Base-by-base conservation (phyloP, 2,329 filamentous ascomycete species). In the Biscogniauxia sp. region DNA sequence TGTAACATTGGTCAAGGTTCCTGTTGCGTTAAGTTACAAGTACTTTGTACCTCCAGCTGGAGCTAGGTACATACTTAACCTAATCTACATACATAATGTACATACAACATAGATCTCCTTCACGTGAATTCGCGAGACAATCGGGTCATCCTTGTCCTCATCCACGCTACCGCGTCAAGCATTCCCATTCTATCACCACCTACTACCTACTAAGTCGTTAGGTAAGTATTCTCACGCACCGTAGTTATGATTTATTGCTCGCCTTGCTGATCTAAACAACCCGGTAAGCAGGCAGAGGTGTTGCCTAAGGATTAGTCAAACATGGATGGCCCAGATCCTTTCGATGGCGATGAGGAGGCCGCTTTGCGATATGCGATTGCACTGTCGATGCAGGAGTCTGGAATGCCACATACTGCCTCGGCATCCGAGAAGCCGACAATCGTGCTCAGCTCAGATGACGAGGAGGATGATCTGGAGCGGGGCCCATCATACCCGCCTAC, bases 311-410 rank as follows among this genome's bases (percentile, higher is more conserved):
- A 45, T 45, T 6, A 17, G 11, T 20, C 32, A 52, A 58, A 32
- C 20, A 73, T 73, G 71, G 66, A 70, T 26, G 55, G 54, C 37
- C 23, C 62, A 15, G 59, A 72, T 57, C 61, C 62, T 19, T 72
- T 72, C 55, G 64, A 71, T 64, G 64, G 69, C 4, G 80, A 83
- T 53, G 83, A 87, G 20, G 84, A 89, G 56, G 84, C 85, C 61
- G 84, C 86, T 28, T 73, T 88, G n/a, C 80, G 80, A 26, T 79
- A 78, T 61, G 87, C 87, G 28, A 87, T 90, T 60, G 85, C 81
- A 17, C 73, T 88, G 26, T 88, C 85, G 8, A 76, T 88, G 17
- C 73, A 75, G 51, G 70, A 76, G 49, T 37, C 59, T 15, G 60
- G 61, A 20, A 20, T 61, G 55, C 19, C 58, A 53, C 37, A 17